phyloP scores from a whole-genome alignment of 2,329 filamentous ascomycete genomes.

The Metarhizium rileyi region DNA sequence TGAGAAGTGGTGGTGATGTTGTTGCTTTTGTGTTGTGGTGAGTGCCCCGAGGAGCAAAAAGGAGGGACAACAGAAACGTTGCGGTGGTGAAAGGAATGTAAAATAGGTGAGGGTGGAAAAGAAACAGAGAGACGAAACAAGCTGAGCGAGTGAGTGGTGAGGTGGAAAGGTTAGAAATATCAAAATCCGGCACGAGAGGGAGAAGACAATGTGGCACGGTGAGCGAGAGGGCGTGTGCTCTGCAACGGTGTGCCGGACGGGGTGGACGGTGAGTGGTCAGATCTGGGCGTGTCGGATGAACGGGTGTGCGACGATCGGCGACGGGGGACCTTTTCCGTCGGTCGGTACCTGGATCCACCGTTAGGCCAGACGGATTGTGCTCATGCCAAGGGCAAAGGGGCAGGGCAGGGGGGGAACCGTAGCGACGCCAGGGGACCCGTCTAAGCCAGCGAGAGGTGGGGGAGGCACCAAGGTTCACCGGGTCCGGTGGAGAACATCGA shows the following conservation, averaged over 20 bases:
- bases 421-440: not conserved
- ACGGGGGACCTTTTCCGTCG: not conserved
- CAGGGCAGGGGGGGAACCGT: not conserved
- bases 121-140: constrained; percentile 8
- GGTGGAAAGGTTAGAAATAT: constrained; percentile 1
- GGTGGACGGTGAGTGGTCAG: not conserved
- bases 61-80: constrained; percentile 13
- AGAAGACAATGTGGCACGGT: not conserved
- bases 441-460: not conserved
- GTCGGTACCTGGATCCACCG: not conserved
- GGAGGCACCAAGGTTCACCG: not conserved
- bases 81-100: constrained; percentile 12
- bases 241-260: not conserved
- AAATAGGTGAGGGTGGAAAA: constrained; percentile 5
- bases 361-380: not conserved
- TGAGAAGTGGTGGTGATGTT: too few relatives aligned
- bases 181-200: not conserved
- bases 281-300: not conserved
- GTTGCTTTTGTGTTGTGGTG: not conserved
- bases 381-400: not conserved
- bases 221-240: not conserved
- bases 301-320: not conserved
- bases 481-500: not conserved
- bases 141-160: too few relatives aligned
- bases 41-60: constrained; percentile 8